Base-by-base conservation (phyloP, 2,329 filamentous ascomycete species). In the Plectosphaerella plurivora region DNA sequence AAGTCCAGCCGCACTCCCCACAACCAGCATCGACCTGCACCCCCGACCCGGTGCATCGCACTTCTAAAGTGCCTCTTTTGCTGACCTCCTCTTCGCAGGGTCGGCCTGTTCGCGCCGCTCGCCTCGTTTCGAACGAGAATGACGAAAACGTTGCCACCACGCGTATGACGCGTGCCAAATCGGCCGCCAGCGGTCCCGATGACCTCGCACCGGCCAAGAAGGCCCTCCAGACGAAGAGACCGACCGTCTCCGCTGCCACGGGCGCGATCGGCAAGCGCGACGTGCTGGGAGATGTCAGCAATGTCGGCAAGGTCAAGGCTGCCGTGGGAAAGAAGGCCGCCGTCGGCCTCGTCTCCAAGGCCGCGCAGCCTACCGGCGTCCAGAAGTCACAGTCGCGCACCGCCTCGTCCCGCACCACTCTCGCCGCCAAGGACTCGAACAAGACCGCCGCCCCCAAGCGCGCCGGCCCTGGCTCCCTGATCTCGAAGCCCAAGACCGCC, bases 201-300 rank as follows among this genome's bases (percentile, higher is more conserved):
- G 87, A 87, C 63, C 69, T 76, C 16, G 68, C 77, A 37, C 77
- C 81, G 63, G 72, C 79, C 33, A 63, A 75, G 51, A 87, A 86
- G 63, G 76, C 83, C 25, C 71, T 90, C 49, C 86, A 88, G 70
- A 77, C 84, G 48, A 92, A 91, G 74, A 90, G 86, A 70, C 73
- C 84, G 15, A 72, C 77, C 25, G 69, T 74, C 47, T 77, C 72
- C 60, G 68, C 69, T 53, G 73, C 75, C 49, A 70, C 77, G 47
- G 77, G 77, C 55, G 66, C 63, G 47, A 69, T 70, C 53, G 82
- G 88, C 65, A 94, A 89, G 75, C 90, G 94, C 66, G 83, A 88
- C 62, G 92, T 90, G 47, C 81, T 99, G 37, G 91, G 89, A 53
- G 94, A 99, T 75, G 88, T 97, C 61, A 97, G 91, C 82, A 99